Evolutionary conservation across 257 asterid genomes (phyloP).

Genomic region (Solanum paucissectum): DNA sequence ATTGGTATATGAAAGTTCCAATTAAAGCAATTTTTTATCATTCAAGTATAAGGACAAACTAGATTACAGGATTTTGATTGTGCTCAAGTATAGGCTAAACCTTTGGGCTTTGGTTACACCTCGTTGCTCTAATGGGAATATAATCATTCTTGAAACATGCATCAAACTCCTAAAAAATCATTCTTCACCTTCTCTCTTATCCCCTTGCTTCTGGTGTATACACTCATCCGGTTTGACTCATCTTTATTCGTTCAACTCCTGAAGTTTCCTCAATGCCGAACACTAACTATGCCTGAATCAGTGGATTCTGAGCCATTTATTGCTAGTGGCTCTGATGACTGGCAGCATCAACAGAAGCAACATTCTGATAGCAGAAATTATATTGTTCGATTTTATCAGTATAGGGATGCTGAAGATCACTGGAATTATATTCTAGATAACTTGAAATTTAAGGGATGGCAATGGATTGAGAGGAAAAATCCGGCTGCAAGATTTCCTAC

Average conservation of each 20-base stretch:
- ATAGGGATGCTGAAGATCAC: slow-evolving; percentile 39
- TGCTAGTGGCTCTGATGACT: background rate
- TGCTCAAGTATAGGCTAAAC: background rate
- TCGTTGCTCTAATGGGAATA: background rate
- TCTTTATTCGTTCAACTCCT: background rate
- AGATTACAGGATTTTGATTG: background rate
- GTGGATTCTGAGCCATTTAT: background rate
- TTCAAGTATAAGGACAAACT: background rate
- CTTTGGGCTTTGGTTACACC: background rate
- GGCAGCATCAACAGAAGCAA: background rate
- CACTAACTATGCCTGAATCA: background rate
- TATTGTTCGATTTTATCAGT: slow-evolving; percentile 56
- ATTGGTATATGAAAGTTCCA: background rate
- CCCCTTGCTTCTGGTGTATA: background rate
- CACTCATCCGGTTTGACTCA: background rate
- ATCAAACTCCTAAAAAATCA: background rate
- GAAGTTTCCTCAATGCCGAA: background rate
- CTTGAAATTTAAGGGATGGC: slow-evolving; percentile 61
- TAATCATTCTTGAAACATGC: background rate
- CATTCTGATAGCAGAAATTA: slow-evolving; percentile 26
- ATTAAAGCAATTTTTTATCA: background rate
- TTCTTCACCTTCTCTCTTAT: background rate
- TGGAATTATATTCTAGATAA: slow-evolving; percentile 42
- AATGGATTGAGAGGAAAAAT: slow-evolving; percentile 78
- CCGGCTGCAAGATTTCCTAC: slow-evolving; percentile 74